These are phyloP conservation scores for Flaveria sonorensis DNA, from an alignment of 129 eudicot genomes.

Conservation along the genomic window DNA sequence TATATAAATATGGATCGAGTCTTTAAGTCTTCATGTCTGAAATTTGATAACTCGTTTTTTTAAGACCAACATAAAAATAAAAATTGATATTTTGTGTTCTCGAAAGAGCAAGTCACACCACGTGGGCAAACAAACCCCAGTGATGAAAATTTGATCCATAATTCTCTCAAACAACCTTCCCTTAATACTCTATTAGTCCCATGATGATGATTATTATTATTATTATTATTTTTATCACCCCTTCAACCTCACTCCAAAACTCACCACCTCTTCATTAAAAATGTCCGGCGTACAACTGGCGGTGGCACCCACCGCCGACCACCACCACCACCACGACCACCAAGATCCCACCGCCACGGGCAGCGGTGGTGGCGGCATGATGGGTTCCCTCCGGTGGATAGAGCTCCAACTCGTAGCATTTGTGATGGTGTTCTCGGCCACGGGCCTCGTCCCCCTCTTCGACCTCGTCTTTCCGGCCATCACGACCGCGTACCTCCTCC, in stretches of 20 bases:
- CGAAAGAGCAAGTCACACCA: background rate
- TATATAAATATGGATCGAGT: no score
- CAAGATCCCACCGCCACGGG: background rate
- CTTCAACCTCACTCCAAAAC: background rate
- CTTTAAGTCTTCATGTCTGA: no score
- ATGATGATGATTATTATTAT: background rate
- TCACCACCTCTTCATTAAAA: conserved; percentile 9
- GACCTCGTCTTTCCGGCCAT: conserved; percentile 78
- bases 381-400: conserved; percentile 65
- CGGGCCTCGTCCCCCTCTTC: conserved; percentile 82
- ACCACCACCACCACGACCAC: conserved; percentile 25
- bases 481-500: conserved; percentile 61
- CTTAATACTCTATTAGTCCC: background rate
- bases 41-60: no score
- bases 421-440: conserved; percentile 85
- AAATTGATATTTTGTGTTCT: no score
- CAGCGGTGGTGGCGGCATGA: conserved; percentile 40
- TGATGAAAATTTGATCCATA: conserved; percentile 20
- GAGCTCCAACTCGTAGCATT: conserved; percentile 84
- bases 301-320: conserved; percentile 39
- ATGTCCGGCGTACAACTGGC: conserved; percentile 72
- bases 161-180: conserved; percentile 6
- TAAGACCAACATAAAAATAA: no score
- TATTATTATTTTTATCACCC: background rate
- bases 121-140: conserved; percentile 24